Percentiles rank a stretch among this genome's conserved stretches.
phyloP scores from a whole-genome alignment of 352 stramenopile genomes.

The Globisporangium spiculum region DNA sequence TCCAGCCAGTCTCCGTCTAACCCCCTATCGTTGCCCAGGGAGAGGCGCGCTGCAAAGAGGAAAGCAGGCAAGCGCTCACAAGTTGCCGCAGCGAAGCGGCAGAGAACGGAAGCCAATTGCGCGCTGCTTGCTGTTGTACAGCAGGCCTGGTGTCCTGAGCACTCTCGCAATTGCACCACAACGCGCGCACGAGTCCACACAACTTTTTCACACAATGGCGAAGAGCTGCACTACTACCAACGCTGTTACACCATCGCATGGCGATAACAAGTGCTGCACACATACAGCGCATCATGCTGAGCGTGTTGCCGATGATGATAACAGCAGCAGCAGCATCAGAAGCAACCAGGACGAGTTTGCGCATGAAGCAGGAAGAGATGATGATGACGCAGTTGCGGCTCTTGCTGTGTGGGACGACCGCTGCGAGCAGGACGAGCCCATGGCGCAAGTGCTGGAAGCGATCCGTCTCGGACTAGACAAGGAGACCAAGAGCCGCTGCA shows the following conservation, averaged over 20 bases:
- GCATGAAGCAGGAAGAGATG: not conserved
- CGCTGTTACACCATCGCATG: not conserved
- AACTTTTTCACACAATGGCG: not conserved
- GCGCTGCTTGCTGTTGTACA: not conserved
- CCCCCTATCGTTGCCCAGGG: not conserved
- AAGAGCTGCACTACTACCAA: not conserved
- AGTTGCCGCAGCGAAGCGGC: not conserved
- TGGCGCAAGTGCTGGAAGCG: constrained; percentile 25
- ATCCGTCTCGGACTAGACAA: constrained; percentile 41
- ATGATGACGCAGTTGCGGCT: not conserved
- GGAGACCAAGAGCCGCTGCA: constrained; percentile 16
- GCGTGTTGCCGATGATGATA: not conserved
- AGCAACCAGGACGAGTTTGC: constrained; percentile 1
- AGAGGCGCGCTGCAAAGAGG: constrained; percentile 2
- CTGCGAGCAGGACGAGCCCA: constrained; percentile 3
- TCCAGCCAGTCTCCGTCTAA: not conserved
- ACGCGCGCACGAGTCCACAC: not conserved
- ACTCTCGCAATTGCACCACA: constrained; percentile 1
- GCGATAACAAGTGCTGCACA: not conserved
- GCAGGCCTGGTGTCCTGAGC: not conserved
- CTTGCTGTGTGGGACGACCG: not conserved
- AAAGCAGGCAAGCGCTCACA: not conserved
- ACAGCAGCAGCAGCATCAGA: not conserved
- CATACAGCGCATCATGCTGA: not conserved
- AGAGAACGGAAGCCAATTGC: not conserved